Evolutionary conservation across 1,284 basidiomycete species (phyloP).

Genomic region (Phaffia rhodozyma): DNA sequence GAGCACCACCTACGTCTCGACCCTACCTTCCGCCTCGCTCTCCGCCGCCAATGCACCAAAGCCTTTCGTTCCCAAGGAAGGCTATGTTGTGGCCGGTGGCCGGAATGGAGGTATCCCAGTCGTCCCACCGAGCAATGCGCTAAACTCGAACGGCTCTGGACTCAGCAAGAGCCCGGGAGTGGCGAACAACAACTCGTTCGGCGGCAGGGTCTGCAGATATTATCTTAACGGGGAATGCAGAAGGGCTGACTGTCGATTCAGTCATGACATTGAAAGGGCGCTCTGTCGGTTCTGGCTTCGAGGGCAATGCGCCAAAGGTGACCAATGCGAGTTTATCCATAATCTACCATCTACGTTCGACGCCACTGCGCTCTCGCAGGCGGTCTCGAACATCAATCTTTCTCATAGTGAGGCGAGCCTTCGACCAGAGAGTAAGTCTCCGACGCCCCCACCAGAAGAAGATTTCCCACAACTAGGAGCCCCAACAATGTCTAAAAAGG

Average conservation of each 20-base stretch:
- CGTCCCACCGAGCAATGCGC: neutral
- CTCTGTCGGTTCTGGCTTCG: conserved; percentile 95
- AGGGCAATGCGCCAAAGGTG: conserved; percentile 84
- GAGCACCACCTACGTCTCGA: neutral
- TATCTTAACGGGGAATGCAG: conserved; percentile 94
- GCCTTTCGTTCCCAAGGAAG: conserved; percentile 14
- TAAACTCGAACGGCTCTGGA: neutral
- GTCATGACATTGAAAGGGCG: conserved; percentile 82
- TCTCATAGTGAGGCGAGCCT: conserved; percentile 35
- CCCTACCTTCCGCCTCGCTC: neutral
- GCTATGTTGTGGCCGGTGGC: conserved; percentile 18
- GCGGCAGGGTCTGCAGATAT: conserved; percentile 76
- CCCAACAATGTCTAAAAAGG: conserved; percentile 35
- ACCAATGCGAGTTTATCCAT: conserved; percentile 68
- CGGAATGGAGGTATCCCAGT: conserved; percentile 6
- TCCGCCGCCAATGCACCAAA: conserved; percentile 1
- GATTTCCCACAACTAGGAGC: conserved; percentile 76
- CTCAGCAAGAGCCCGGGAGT: conserved; percentile 25
- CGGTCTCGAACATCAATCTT: conserved; percentile 57
- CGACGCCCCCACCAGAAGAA: conserved; percentile 45
- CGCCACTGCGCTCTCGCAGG: conserved; percentile 40
- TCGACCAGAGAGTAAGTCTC: conserved; percentile 26
- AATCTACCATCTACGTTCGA: conserved; percentile 52
- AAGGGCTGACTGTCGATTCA: conserved; percentile 90
- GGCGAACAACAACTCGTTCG: conserved; percentile 43